Evolutionary conservation across 495 filamentous ascomycete genomes (phyloP).

Genomic region (Lasiosphaeris hirsuta): DNA sequence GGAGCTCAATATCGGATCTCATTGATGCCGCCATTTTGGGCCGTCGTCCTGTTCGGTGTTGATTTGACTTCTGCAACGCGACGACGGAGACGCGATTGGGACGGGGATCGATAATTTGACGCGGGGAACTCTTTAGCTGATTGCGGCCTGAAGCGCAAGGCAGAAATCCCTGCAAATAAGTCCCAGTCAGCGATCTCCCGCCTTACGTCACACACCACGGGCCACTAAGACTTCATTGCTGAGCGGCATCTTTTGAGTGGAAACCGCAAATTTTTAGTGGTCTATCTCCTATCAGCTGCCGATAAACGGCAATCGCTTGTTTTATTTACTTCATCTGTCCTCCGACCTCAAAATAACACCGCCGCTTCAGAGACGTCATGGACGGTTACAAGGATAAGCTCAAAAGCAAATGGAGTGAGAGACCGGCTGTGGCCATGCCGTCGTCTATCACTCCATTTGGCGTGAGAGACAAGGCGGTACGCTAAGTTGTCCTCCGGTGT

Average conservation of each 20-base stretch:
- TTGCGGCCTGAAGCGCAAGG: slow-evolving; percentile 27
- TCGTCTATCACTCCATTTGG: no score
- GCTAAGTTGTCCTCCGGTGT: no score
- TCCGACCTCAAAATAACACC: neutral
- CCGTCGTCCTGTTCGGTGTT: slow-evolving; percentile 1
- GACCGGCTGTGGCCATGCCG: no score
- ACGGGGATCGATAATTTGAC: neutral
- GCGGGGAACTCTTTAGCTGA: neutral
- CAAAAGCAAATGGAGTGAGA: slow-evolving; percentile 36
- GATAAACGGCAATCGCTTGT: neutral
- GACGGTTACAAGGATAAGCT: slow-evolving; percentile 35
- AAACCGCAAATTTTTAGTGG: slow-evolving; percentile 4
- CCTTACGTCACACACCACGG: slow-evolving; percentile 8
- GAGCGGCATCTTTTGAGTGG: neutral
- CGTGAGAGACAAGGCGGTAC: no score
- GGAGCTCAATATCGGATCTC: slow-evolving; percentile 62
- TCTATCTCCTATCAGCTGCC: neutral
- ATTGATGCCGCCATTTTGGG: slow-evolving; percentile 11
- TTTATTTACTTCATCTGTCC: neutral
- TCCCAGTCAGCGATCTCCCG: neutral
- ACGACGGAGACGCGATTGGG: neutral
- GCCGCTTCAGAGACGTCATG: slow-evolving; percentile 3
- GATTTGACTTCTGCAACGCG: slow-evolving; percentile 11
- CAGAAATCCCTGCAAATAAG: neutral
- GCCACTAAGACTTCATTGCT: neutral